These are phyloP conservation scores for Marsdenia floribunda DNA, from an alignment of 257 asterid genomes.

Conservation along the genomic window DNA sequence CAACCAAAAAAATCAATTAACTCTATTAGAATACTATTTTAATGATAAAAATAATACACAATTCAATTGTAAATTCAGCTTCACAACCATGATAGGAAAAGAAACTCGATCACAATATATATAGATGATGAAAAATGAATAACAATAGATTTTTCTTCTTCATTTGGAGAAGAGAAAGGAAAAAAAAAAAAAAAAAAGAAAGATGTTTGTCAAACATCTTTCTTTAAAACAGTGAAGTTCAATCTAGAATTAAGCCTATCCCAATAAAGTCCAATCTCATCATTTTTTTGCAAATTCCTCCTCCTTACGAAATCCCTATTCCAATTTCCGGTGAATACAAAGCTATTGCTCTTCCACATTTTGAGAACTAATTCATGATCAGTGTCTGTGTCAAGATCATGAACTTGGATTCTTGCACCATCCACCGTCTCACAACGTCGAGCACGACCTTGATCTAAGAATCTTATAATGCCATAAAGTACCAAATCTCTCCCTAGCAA, in stretches of 20 bases:
- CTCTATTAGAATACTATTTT: too few relatives aligned
- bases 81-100: too few relatives aligned
- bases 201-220: too few relatives aligned
- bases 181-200: too few relatives aligned
- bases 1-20: too few relatives aligned
- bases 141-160: too few relatives aligned
- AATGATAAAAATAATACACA: too few relatives aligned
- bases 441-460: not conserved
- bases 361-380: not conserved
- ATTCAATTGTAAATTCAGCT: too few relatives aligned
- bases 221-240: not conserved
- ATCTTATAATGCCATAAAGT: not conserved
- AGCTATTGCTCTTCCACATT: not conserved
- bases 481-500: not conserved
- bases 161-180: too few relatives aligned
- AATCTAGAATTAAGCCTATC: not conserved
- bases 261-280: constrained; percentile 8
- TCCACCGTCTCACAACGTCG: not conserved
- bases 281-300: constrained; percentile 7
- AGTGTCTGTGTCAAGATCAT: constrained; percentile 7
- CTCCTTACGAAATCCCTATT: not conserved
- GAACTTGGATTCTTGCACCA: not conserved
- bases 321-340: not conserved
- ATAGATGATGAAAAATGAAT: too few relatives aligned
- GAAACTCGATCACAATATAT: too few relatives aligned